Evolutionary conservation across 2,329 filamentous ascomycete genomes (phyloP), one percentile per base, ranked within the genome.

Genomic region (Stemphylium beticola): DNA sequence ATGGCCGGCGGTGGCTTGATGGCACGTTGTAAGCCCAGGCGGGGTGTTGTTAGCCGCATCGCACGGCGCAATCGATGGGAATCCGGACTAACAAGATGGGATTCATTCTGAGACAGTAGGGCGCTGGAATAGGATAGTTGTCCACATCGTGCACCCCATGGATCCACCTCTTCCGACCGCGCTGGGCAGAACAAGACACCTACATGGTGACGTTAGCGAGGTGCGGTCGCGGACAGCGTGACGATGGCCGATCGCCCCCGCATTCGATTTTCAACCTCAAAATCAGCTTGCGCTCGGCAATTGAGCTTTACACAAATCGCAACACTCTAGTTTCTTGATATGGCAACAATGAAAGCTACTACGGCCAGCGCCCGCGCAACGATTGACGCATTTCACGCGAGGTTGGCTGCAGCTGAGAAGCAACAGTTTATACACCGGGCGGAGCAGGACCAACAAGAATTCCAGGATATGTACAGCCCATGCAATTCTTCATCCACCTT

Each of bases 381-480:
- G 7, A 45, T 55, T 32, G 29, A 55, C 18, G 26, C 36, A 31
- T 55, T 55, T n/a, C 52, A 55, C 24, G 48, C 29, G 10, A 42
- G 48, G 11, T 34, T 55, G 15, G 47, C 39, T 32, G 52, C 37
- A 34, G 41, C 46, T 15, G 52, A 55, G 36, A 55, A 34, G 36
- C 46, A 55, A 20, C 40, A 33, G 32, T 33, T 18, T 29, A 15
- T 24, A 14, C 15, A 34, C 10, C 33, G 44, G 32, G 49, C 4
- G 4, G 38, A 47, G n/a, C 31, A 41, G 26, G 38, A 48, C 26
- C 36, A 57, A 26, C 54, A 57, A 22, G 39, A 53, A 34, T 57
- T 57, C 41, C 36, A 53, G 18, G 45, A 53, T 31, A 54, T 33
- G 32, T 57, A 57, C 50, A 54, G 43, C 22, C 50, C 55, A 29